phyloP scores from a whole-genome alignment of 345 rosid species.

The Salix viminalis region DNA sequence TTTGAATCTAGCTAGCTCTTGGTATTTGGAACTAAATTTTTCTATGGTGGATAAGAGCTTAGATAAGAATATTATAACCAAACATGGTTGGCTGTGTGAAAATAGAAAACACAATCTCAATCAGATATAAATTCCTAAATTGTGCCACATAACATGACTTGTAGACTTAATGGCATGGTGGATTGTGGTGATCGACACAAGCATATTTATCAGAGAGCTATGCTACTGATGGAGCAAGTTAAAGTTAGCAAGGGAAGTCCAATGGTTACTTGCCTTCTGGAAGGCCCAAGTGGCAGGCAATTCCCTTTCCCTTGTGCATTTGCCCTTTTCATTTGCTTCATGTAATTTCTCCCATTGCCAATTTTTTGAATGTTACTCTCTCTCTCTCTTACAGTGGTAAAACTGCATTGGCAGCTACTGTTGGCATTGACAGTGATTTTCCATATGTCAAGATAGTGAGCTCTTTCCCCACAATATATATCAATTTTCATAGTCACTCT shows the following conservation, averaged over 20 bases:
- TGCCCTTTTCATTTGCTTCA: background rate
- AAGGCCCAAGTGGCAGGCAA: slow-evolving; percentile 95
- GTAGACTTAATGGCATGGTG: slow-evolving; percentile 86
- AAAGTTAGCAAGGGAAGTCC: slow-evolving; percentile 97
- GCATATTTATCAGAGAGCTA: slow-evolving; percentile 84
- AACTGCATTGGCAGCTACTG: slow-evolving; percentile 93
- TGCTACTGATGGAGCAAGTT: slow-evolving; percentile 90
- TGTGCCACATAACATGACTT: slow-evolving; percentile 11
- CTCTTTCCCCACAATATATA: slow-evolving; percentile 6
- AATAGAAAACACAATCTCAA: background rate
- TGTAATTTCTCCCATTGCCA: slow-evolving; percentile 8
- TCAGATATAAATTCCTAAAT: slow-evolving; percentile 9
- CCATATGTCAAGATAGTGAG: slow-evolving; percentile 98
- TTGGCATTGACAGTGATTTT: slow-evolving; percentile 90
- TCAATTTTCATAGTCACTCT: background rate
- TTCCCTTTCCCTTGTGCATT: background rate
- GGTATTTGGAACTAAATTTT: background rate
- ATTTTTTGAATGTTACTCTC: slow-evolving; percentile 15
- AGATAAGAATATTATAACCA: background rate
- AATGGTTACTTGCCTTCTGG: slow-evolving; percentile 87
- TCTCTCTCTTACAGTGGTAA: slow-evolving; percentile 69
- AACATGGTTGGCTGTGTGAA: background rate
- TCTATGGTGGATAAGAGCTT: background rate
- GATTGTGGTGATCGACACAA: slow-evolving; percentile 74
- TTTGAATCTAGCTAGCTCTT: background rate